Base-by-base conservation (phyloP, 306 rosid genomes). In the Quercus alba region DNA sequence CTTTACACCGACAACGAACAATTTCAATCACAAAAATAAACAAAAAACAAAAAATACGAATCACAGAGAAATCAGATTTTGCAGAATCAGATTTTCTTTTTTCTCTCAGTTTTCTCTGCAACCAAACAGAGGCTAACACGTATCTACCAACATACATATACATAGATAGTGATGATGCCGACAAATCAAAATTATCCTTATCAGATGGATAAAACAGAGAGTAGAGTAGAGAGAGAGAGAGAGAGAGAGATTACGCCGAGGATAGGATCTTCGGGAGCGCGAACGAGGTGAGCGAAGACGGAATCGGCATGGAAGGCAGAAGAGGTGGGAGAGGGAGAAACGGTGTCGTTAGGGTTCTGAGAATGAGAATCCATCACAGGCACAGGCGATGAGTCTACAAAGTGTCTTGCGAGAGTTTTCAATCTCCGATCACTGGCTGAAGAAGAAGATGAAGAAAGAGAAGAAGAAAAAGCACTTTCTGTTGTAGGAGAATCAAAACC, bases 201-300 rank as follows among this genome's bases (percentile, higher is more conserved):
- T 26, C 28, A 2, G 46, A 41, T 41, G 1, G 46, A 41, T 41
- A 41, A 41, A 41, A 41, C 11, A 38, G 11, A 38, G 46, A 38
- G 46, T 1, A 38, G 46, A 38, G 46, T 6, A 33, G 35, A 18
- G 19, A 52, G 26, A 55, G 44, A 57, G 35, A 64, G 31, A 46
- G 64, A n/a, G 52, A 64, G 56, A 70, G 44, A 80, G 21, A 74
- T 30, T 90, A 96, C 98, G 81, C 99, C 98, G 68, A 96, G 98
- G 68, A 96, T 96, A 70, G 98, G 93, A 93, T 96, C 99, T 88
- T 96, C 99, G 6, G 99, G 97, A 76, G 91, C 99, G 17, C 86
- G 99, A 56, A 73, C 88, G n/a, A 96, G 78, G 41, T 93, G 97
- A 88, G 88, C 86, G 78, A 96, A 96, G 80, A 89, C 93, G 49